These are phyloP conservation scores for Populus ilicifolia DNA, from an alignment of 345 rosid species.

Conservation along the genomic window DNA sequence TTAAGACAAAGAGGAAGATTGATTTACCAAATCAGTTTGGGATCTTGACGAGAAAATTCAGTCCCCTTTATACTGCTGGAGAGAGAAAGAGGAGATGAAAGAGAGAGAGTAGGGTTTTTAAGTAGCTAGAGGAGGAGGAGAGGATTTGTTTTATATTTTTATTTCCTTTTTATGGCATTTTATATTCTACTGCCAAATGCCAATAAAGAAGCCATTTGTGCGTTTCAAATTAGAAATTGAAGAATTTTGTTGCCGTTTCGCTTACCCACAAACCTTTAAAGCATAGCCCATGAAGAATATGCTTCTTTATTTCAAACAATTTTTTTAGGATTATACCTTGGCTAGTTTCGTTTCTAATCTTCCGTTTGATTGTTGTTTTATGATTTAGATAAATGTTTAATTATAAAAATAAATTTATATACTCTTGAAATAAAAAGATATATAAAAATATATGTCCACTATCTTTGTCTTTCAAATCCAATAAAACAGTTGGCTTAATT, in stretches of 20 bases:
- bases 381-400: too few species aligned
- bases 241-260: background rate
- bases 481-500: too few species aligned
- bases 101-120: background rate
- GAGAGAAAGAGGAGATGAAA: too few species aligned
- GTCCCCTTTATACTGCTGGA: too few species aligned
- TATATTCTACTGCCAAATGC: background rate
- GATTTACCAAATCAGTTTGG: background rate
- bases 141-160: background rate
- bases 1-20: background rate
- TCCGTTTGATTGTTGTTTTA: too few species aligned
- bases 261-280: background rate
- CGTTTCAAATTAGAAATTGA: background rate
- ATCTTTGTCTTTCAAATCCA: too few species aligned
- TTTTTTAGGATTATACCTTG: too few species aligned
- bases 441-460: too few species aligned
- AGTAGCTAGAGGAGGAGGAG: background rate
- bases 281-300: background rate
- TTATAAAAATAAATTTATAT: too few species aligned
- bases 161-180: background rate
- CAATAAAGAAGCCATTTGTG: background rate
- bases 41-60: background rate
- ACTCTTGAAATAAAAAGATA: too few species aligned
- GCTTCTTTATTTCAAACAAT: too few species aligned
- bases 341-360: too few species aligned